These are phyloP conservation scores for Aciculosporium take DNA, from an alignment of 2,329 filamentous ascomycete species.

Conservation along the genomic window DNA sequence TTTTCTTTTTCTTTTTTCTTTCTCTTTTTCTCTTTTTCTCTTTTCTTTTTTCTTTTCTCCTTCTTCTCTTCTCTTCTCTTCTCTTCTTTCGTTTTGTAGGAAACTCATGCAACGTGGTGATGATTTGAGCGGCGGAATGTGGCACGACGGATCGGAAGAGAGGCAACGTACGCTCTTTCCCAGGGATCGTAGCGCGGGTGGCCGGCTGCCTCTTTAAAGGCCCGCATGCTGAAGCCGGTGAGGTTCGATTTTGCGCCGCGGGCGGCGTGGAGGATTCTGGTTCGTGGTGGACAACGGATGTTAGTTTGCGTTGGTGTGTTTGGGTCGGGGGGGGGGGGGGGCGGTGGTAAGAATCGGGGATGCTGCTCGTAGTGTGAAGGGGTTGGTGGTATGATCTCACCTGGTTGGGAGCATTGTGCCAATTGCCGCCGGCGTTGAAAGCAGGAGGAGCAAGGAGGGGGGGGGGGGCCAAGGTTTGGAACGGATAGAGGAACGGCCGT, in stretches of 20 bases:
- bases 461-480: no score
- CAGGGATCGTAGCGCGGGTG: conserved; percentile 51
- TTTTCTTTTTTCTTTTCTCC: no score
- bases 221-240: conserved; percentile 82
- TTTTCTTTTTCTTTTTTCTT: background rate
- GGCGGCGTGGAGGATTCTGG: conserved; percentile 36
- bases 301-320: background rate
- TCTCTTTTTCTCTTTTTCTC: background rate
- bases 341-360: no score
- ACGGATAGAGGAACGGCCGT: no score
- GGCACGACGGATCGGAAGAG: no score
- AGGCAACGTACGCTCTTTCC: conserved; percentile 50
- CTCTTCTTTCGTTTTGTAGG: no score
- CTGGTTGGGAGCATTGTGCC: conserved; percentile 26
- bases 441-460: background rate
- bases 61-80: no score
- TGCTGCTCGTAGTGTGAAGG: no score
- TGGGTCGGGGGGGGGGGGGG: background rate
- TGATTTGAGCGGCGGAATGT: background rate
- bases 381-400: no score
- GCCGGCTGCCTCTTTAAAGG: conserved; percentile 59
- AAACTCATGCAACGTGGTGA: background rate
- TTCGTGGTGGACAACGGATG: conserved; percentile 1
- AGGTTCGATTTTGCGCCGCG: conserved; percentile 53
- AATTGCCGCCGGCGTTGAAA: no score